These are phyloP conservation scores for Brassica hybrid DNA, from an alignment of 441 rosid species.

Conservation along the genomic window DNA sequence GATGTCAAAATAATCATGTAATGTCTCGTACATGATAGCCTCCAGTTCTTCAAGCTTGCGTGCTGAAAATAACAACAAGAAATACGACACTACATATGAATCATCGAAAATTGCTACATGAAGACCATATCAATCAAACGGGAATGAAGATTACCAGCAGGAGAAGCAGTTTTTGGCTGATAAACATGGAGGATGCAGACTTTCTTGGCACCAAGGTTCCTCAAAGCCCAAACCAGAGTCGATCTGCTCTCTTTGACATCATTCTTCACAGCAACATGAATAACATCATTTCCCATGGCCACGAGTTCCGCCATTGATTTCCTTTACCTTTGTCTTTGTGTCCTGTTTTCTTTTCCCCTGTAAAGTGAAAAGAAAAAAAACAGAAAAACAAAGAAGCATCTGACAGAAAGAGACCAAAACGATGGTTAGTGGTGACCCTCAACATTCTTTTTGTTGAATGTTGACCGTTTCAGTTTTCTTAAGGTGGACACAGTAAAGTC, in stretches of 20 bases:
- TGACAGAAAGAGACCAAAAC: constrained; percentile 21
- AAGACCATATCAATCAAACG: background rate
- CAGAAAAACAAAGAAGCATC: constrained; percentile 28
- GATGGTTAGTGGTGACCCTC: constrained; percentile 44
- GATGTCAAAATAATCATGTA: constrained; percentile 58
- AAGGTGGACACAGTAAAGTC: constrained; percentile 33
- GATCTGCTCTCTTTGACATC: constrained; percentile 58
- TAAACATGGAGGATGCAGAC: constrained; percentile 68
- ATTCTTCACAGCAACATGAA: constrained; percentile 69
- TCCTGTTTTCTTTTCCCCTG: constrained; percentile 23
- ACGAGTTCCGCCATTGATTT: constrained; percentile 45
- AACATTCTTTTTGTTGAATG: constrained; percentile 33
- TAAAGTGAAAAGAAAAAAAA: constrained; percentile 11
- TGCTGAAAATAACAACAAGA: constrained; percentile 30
- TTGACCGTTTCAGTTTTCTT: constrained; percentile 30
- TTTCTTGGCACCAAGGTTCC: constrained; percentile 52
- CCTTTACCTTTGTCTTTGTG: constrained; percentile 17
- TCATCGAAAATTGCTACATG: background rate
- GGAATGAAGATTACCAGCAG: constrained; percentile 27
- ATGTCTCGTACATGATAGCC: constrained; percentile 51
- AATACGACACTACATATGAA: background rate
- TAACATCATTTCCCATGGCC: constrained; percentile 48
- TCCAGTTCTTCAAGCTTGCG: constrained; percentile 50
- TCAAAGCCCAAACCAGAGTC: constrained; percentile 68
- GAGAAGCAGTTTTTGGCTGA: constrained; percentile 51